phyloP scores from a whole-genome alignment of 2,329 filamentous ascomycete genomes.

The Blastomyces gilchristii region DNA sequence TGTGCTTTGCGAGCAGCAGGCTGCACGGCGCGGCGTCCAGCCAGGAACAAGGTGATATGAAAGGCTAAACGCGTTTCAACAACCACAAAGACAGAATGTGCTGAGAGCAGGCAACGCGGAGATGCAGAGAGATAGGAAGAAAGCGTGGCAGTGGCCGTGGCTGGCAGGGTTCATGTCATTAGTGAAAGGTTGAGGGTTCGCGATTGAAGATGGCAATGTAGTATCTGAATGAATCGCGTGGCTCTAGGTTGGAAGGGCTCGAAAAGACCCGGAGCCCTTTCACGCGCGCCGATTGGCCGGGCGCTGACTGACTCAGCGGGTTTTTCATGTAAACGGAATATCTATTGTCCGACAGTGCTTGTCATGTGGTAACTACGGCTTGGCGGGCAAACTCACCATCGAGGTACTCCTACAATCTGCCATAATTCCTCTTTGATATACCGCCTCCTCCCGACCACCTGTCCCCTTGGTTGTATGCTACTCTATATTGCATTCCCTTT shows the following conservation, averaged over 20 bases:
- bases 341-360: conserved; percentile 1
- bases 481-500: background rate
- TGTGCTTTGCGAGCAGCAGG: conserved; percentile 4
- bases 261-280: conserved; percentile 10
- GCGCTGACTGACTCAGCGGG: conserved; percentile 21
- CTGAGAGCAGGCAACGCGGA: background rate
- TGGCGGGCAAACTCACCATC: background rate
- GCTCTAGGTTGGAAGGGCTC: conserved; percentile 15
- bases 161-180: background rate
- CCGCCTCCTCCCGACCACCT: background rate
- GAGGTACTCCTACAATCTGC: too few relatives aligned
- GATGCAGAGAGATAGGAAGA: background rate
- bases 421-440: background rate
- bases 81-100: background rate
- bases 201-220: conserved; percentile 9
- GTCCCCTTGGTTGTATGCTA: background rate
- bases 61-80: conserved; percentile 9
- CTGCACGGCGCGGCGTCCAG: conserved; percentile 5
- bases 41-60: background rate
- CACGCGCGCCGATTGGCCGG: conserved; percentile 30
- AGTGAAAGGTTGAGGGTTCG: background rate
- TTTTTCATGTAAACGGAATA: conserved; percentile 13
- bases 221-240: conserved; percentile 7
- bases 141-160: background rate
- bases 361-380: background rate